A percentile compares a stretch with the other conserved stretches of the same genome.
phyloP scores from a whole-genome alignment of 176 grass and related monocot species.

The Tillandsia leiboldiana region DNA sequence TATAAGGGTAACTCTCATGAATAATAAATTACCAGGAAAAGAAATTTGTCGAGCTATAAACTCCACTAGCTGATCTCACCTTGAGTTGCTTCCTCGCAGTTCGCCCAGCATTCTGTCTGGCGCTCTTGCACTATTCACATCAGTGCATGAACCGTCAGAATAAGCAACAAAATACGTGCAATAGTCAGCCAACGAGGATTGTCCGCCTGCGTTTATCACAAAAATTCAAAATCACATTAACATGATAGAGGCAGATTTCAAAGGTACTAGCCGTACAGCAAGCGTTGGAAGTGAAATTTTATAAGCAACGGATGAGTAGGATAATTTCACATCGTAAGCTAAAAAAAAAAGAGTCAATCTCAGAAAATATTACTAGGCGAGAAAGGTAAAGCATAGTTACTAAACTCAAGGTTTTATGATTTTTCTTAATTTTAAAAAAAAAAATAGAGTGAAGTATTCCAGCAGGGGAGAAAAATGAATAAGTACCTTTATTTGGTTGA shows the following conservation, averaged over 20 bases:
- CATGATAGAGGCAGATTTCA: not conserved
- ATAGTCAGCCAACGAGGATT: constrained; percentile 99
- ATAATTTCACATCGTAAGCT: not conserved
- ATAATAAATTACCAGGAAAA: not conserved
- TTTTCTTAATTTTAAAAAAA: not conserved
- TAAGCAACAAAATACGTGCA: constrained; percentile 98
- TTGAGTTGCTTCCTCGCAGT: constrained; percentile 89
- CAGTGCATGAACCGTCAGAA: constrained; percentile 98
- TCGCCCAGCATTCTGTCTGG: constrained; percentile 97
- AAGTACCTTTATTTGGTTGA: constrained; percentile 88
- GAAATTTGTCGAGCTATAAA: not conserved
- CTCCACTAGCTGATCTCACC: constrained; percentile 28
- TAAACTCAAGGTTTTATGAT: too few species aligned
- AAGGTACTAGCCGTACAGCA: not conserved
- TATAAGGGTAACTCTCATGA: not conserved
- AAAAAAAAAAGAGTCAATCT: not conserved
- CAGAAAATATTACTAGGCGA: not conserved
- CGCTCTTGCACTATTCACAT: constrained; percentile 81
- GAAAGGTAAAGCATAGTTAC: not conserved
- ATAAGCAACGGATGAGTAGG: not conserved
- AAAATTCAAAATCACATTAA: not conserved
- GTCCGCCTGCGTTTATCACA: constrained; percentile 44
- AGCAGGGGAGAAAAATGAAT: not conserved
- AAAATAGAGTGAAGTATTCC: not conserved
- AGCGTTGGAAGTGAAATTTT: not conserved